phyloP scores from a whole-genome alignment of 176 grass and related monocot species.

The Rhipidocladum racemiflorum region DNA sequence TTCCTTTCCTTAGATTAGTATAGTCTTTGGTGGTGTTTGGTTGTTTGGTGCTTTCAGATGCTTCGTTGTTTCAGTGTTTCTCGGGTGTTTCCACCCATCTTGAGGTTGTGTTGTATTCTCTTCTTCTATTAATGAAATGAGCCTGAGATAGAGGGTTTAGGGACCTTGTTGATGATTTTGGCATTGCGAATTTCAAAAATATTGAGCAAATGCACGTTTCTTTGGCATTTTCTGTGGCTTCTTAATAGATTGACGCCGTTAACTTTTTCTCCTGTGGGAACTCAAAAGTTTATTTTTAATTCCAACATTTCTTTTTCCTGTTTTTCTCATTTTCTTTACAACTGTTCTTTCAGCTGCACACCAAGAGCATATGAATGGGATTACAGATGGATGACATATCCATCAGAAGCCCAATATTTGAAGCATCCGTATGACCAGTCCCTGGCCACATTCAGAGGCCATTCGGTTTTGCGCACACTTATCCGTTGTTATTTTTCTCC shows the following conservation, averaged over 20 bases:
- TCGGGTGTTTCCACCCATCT: background rate
- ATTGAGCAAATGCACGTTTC: background rate
- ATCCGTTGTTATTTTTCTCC: slow-evolving; percentile 80
- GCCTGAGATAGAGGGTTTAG: background rate
- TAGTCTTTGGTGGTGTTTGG: background rate
- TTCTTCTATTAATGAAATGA: background rate
- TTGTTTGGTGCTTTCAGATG: background rate
- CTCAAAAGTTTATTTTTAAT: background rate
- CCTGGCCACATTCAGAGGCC: slow-evolving; percentile 66
- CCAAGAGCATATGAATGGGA: slow-evolving; percentile 48
- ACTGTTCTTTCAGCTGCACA: slow-evolving; percentile 33
- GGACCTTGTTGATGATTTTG: background rate
- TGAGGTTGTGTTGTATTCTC: background rate
- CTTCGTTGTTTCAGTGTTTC: background rate
- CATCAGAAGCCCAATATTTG: slow-evolving; percentile 35
- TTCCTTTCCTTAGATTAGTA: background rate
- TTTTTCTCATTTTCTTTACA: background rate
- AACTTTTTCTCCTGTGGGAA: background rate
- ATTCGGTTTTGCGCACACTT: slow-evolving; percentile 64
- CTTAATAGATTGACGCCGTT: background rate
- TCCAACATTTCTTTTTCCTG: background rate
- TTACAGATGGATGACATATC: slow-evolving; percentile 68
- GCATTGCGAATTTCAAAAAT: background rate
- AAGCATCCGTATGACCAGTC: slow-evolving; percentile 66
- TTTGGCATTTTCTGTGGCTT: background rate